Evolutionary conservation across 306 rosid species (phyloP), one percentile per base, ranked within the genome.

Genomic region (Prunus davidiana): DNA sequence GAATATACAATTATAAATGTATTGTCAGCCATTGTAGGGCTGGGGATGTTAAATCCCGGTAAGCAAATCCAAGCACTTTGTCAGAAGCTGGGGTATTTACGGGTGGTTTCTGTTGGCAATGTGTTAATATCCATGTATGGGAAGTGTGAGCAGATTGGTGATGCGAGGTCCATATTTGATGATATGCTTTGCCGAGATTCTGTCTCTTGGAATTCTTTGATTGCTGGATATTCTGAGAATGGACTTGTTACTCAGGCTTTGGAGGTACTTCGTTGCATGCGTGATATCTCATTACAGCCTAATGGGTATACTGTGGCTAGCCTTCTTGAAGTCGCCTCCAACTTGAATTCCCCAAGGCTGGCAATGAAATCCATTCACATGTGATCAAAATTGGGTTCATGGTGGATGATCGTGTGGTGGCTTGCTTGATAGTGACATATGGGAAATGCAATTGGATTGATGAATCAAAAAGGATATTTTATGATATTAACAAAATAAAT

Each of bases 31-130:
- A 51, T 76, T 54, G 64, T 34, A 34, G 41, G 64, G 14, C 9
- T 12, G 15, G 58, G 67, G 45, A 47, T 47, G 43, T 41, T 65
- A n/a, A 16, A 2, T 11, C 65, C 66, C 28, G 43, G 45, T 32
- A 64, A 57, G 69, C 72, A 78, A 72, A 57, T 78, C 64, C 82
- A 34, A 78, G 77, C 76, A 51, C 72, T 50, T 64, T 76, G 73
- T 24, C 76, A 55, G 24, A 71, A 72, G 41, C 18, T 22, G 27
- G 73, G 69, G 16, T 9, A 4, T 43, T 27, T 79, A 52, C n/a
- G 11, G 27, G 71, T 70, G 45, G 28, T 49, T 50, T 70, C 46
- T 50, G 71, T 78, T 52, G 47, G 66, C 55, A 71, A 70, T 30
- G 71, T 60, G 38, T 22, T 61, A 10, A 34, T 77, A 57, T 77